Base-by-base conservation (phyloP, 208 protist species). In the Strigomonas culicis region DNA sequence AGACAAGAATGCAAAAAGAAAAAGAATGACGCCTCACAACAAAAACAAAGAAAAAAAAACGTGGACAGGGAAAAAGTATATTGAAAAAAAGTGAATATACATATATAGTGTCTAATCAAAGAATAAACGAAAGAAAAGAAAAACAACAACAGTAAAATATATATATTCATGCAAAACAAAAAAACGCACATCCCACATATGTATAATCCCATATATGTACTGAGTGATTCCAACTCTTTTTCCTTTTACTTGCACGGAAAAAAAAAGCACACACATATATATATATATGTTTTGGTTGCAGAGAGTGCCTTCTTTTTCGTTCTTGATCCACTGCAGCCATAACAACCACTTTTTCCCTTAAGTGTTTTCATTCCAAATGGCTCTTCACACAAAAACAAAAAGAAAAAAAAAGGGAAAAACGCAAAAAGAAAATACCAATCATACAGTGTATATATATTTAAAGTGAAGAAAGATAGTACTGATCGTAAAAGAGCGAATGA, bases 111-210 rank as follows among this genome's bases (percentile, higher is more conserved):
- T n/a, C 7, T n/a, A 59, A 62, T 15, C 25, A 55, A 13, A 21
- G 52, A 43, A 39, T 59, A 47, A 50, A 63, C 47, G 44, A 51
- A 63, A 30, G 34, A 53, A 56, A 59, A 7, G 8, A n/a, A 53
- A n/a, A 49, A 51, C 32, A 4, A 36, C 19, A 21, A 32, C 15
- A n/a, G n/a, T n/a, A n/a, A n/a, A n/a, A n/a, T n/a, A n/a, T n/a
- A n/a, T n/a, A n/a, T n/a, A n/a, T n/a, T n/a, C n/a, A n/a, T n/a
- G n/a, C n/a, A n/a, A n/a, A n/a, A n/a, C n/a, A n/a, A n/a, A n/a
- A n/a, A n/a, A n/a, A n/a, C n/a, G n/a, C n/a, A n/a, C n/a, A n/a
- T 47, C 41, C 19, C 41, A 47, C 41, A 47, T 21, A 47, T 47
- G 19, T 21, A 47, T 47, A 47, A 21, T 21, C 19, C 13, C 7